phyloP scores from a whole-genome alignment of 2,329 filamentous ascomycete genomes.

The Fusarium lateritium region DNA sequence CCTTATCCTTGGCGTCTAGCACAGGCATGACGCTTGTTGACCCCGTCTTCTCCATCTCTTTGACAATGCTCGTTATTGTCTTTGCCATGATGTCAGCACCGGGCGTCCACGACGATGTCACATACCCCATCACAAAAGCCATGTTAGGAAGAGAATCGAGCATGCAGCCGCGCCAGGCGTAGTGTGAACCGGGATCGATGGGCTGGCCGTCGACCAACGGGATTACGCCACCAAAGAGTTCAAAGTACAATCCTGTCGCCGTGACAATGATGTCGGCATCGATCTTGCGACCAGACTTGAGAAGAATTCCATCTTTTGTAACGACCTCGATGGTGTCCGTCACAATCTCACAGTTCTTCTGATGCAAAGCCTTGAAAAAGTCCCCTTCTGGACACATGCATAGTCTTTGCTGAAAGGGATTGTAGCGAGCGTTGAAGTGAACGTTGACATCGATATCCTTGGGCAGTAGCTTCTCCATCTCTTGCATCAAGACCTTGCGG shows the following conservation, averaged over 20 bases:
- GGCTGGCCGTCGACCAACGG: slow-evolving; percentile 68
- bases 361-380: slow-evolving; percentile 66
- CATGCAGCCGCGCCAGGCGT: slow-evolving; percentile 76
- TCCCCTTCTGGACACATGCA: slow-evolving; percentile 75
- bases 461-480: slow-evolving; percentile 67
- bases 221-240: slow-evolving; percentile 67
- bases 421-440: slow-evolving; percentile 76
- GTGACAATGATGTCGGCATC: slow-evolving; percentile 78
- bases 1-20: slow-evolving; percentile 46
- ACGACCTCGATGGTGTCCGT: slow-evolving; percentile 68
- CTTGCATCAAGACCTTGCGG: slow-evolving; percentile 56
- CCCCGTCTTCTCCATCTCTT: slow-evolving; percentile 65
- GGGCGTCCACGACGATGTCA: slow-evolving; percentile 77
- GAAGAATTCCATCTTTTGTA: slow-evolving; percentile 62
- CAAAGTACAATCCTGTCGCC: slow-evolving; percentile 75
- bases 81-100: slow-evolving; percentile 69
- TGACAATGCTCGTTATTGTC: slow-evolving; percentile 66
- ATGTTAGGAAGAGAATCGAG: slow-evolving; percentile 77
- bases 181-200: slow-evolving; percentile 65
- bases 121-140: slow-evolving; percentile 74
- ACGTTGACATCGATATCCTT: slow-evolving; percentile 67
- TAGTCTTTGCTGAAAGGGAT: slow-evolving; percentile 81
- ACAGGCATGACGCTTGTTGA: slow-evolving; percentile 63
- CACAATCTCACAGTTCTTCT: slow-evolving; percentile 62
- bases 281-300: slow-evolving; percentile 64